phyloP scores from a whole-genome alignment of 306 rosid species.

The Vicia sativa region DNA sequence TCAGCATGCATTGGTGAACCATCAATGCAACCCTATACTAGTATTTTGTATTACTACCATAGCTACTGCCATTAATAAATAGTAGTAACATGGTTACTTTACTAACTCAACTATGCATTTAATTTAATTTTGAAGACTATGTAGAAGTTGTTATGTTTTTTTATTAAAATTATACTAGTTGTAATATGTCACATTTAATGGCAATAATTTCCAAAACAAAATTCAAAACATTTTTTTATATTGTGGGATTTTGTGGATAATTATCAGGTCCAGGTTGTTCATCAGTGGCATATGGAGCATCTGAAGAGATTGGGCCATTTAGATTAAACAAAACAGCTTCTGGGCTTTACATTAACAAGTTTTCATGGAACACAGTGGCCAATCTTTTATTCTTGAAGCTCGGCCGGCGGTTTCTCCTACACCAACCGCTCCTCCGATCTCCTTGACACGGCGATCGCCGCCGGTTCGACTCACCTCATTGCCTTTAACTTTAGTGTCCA shows the following conservation, averaged over 20 bases:
- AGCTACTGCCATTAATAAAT: conserved; percentile 2
- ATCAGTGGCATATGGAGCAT: conserved; percentile 97
- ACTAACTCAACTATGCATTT: conserved; percentile 3
- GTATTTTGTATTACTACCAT: conserved; percentile 11
- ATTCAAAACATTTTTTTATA: not conserved
- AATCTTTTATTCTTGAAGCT: conserved; percentile 80
- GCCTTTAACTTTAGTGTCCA: not conserved
- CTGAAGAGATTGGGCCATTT: conserved; percentile 94
- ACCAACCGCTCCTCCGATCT: conserved; percentile 79
- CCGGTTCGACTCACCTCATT: conserved; percentile 47
- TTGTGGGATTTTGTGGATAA: not conserved
- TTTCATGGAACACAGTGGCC: conserved; percentile 86
- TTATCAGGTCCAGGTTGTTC: conserved; percentile 96
- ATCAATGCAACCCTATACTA: conserved; percentile 51
- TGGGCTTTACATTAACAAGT: conserved; percentile 75
- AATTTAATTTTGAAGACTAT: not conserved
- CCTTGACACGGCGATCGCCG: conserved; percentile 75
- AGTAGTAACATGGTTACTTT: not conserved
- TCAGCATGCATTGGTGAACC: conserved; percentile 45
- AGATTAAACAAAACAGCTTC: conserved; percentile 75
- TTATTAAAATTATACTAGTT: too few species aligned
- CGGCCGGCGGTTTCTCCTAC: conserved; percentile 97
- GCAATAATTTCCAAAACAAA: too few species aligned
- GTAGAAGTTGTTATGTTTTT: too few species aligned
- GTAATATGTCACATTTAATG: too few species aligned